These are phyloP conservation scores for Rhynchospora pubera DNA, from an alignment of 176 grass and related monocot genomes.

Conservation along the genomic window DNA sequence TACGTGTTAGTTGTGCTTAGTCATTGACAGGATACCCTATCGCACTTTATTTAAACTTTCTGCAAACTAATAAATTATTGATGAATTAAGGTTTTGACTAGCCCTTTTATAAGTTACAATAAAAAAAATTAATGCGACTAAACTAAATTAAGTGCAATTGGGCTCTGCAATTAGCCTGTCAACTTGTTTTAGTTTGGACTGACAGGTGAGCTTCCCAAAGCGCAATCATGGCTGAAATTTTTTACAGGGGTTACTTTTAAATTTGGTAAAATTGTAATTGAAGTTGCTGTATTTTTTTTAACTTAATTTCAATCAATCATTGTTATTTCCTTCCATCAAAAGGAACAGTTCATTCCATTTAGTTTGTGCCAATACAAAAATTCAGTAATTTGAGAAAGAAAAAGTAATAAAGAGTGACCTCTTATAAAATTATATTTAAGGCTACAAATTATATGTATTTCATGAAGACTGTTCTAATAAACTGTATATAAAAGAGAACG, in stretches of 20 bases:
- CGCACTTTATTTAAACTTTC: background rate
- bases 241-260: background rate
- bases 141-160: background rate
- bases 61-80: background rate
- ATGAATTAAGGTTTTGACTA: constrained; percentile 2
- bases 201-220: too few relatives aligned
- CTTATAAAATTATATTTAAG: background rate
- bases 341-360: too few relatives aligned
- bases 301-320: too few relatives aligned
- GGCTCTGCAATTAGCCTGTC: background rate
- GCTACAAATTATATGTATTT: background rate
- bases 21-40: constrained; percentile 1
- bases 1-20: background rate
- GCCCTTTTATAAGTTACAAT: background rate
- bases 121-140: background rate
- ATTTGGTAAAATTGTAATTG: too few relatives aligned
- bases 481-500: background rate
- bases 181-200: background rate
- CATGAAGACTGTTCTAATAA: background rate
- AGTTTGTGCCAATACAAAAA: background rate
- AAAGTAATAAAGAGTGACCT: background rate
- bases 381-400: background rate
- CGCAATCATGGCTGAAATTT: background rate
- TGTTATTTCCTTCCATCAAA: too few relatives aligned
- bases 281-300: too few relatives aligned